Conservation (phyloP, 441 rosid genomes). For the Aquilaria agallochum region DNA sequence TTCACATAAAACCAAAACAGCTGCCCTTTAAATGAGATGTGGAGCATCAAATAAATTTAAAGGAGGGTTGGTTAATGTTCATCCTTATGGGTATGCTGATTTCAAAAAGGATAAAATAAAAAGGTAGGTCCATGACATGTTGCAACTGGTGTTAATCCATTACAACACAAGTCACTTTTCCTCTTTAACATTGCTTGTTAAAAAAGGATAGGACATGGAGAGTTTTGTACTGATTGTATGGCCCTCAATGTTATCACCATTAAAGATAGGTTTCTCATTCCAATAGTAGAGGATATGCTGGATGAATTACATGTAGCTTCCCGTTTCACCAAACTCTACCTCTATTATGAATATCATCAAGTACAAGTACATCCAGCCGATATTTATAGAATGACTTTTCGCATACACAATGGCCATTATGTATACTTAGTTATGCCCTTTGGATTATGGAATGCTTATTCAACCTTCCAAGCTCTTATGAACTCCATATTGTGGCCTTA, state of each 20-base stretch:
- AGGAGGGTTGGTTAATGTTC: not conserved
- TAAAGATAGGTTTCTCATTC: not conserved
- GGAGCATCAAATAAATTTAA: not conserved
- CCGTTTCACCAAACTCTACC: not conserved
- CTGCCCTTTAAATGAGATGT: not conserved
- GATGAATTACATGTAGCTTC: not conserved
- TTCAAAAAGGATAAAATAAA: not conserved
- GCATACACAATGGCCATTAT: not conserved
- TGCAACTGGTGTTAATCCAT: not conserved
- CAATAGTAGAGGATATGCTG: no score
- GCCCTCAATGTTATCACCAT: not conserved
- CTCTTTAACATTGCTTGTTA: not conserved
- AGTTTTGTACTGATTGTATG: not conserved
- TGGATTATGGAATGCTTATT: not conserved
- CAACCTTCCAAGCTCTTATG: conserved; percentile 1
- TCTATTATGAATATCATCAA: not conserved
- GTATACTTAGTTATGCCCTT: not conserved
- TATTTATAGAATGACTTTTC: not conserved
- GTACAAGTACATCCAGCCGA: not conserved
- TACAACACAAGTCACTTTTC: not conserved
- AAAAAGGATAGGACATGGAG: not conserved
- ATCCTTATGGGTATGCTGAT: not conserved
- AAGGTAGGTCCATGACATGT: conserved; percentile 2
- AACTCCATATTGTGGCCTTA: not conserved
- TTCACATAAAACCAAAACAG: not conserved